Base-by-base conservation (phyloP, 495 filamentous ascomycete species). In the Tetracladium setigerum region DNA sequence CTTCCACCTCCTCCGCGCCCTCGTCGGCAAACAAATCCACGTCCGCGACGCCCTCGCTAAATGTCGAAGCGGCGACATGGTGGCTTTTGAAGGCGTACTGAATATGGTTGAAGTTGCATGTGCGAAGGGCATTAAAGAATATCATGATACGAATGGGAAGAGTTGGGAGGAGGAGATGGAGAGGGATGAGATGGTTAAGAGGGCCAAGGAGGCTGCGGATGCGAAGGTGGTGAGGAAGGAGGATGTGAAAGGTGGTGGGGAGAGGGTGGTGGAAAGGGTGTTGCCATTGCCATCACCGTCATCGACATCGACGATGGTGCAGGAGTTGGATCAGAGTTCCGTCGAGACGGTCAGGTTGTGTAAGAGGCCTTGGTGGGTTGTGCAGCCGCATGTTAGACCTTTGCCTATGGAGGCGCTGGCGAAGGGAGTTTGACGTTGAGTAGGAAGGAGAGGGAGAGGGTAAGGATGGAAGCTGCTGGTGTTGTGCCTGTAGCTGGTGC, bases 351-450 rank as follows among this genome's bases (percentile, higher is more conserved):
- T 90, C 24, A 76, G 71, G 46, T 69, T 76, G 41, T 90, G 86
- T 58, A 79, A 77, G 57, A 65, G 86, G 43, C 92, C 92, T 2
- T 96, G 81, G 76, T 99, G 90, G 86, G 70, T 95, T 4, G 91
- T 86, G 37, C 92, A 99, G 66, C 88, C 92, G 2, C 86, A 96
- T 54, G 73, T 95, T 2, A 71, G 92, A 27, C 90, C 89, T 32
- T 57, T 95, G 57, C 92, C 92, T 0, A 86, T 87, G 56, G 91
- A 97, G 67, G 92, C 92, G 14, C 50, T 91, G 46, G 79, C 80
- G 55, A 87, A 83, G 56, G 92, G 2, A 81, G 82, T 33, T 70
- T 96, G 58, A 77, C 69, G 43, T 61, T 79, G 33, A 85, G 80
- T 38, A 73, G 71, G 61, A 77, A 74, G 61, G 68, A 71, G 32